A percentile compares a stretch with the other conserved stretches of the same genome.
Evolutionary conservation across 164 flowering plant genomes (phyloP).

Genomic region (Vitis amurensis): DNA sequence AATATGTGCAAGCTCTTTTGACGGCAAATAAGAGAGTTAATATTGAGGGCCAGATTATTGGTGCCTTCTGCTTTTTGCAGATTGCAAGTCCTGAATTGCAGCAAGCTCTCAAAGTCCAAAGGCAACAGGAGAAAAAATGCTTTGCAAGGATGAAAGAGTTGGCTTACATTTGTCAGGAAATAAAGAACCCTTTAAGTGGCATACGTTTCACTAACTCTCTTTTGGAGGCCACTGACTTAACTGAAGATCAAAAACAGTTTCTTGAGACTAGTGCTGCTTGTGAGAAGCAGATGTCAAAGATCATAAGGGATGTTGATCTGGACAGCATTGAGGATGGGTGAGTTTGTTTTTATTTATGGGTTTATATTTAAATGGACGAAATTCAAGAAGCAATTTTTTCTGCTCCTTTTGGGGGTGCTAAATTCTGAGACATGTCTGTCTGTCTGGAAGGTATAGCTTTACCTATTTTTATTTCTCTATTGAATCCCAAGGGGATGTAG

Average conservation of each 20-base stretch:
- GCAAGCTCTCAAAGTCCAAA: slow-evolving; percentile 72
- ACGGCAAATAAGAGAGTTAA: slow-evolving; percentile 90
- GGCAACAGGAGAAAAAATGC: slow-evolving; percentile 69
- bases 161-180: slow-evolving; percentile 88
- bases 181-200: slow-evolving; percentile 85
- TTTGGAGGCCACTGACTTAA: slow-evolving; percentile 69
- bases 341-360: slow-evolving; percentile 14
- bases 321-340: slow-evolving; percentile 84
- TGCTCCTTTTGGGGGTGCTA: too few species aligned
- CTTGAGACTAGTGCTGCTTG: slow-evolving; percentile 93
- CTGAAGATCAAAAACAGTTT: slow-evolving; percentile 89
- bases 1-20: slow-evolving; percentile 80
- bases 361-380: background rate
- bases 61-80: slow-evolving; percentile 96
- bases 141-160: slow-evolving; percentile 80
- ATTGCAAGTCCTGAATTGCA: slow-evolving; percentile 89
- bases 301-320: slow-evolving; percentile 65
- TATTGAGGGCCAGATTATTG: slow-evolving; percentile 73
- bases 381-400: too few species aligned
- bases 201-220: slow-evolving; percentile 79
- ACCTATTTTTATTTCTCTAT: background rate
- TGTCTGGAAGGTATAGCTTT: background rate
- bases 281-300: slow-evolving; percentile 86
- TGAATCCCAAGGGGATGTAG: too few species aligned
- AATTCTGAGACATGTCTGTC: too few species aligned